Percentiles rank a stretch among this genome's conserved stretches.
These are phyloP conservation scores for Entomortierella lignicola DNA, from an alignment of 192 early-diverging fungal species.

Conservation along the genomic window DNA sequence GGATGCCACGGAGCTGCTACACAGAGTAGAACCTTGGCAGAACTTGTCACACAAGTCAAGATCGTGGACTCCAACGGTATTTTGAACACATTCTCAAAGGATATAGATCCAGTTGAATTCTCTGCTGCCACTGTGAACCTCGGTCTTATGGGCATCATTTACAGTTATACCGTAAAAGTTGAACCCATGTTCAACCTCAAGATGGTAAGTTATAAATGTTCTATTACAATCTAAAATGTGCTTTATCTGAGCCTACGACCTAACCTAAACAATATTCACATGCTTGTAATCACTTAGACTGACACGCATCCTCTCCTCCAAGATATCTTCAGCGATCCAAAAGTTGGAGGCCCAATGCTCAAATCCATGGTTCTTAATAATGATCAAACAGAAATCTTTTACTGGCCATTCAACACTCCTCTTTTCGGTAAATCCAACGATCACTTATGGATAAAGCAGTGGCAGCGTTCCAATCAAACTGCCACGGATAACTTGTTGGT, in stretches of 20 bases:
- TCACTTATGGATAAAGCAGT: conserved; percentile 54
- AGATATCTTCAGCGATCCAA: conserved; percentile 5
- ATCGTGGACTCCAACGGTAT: conserved; percentile 37
- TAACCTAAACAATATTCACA: background rate
- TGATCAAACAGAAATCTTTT: conserved; percentile 50
- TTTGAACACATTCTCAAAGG: conserved; percentile 32
- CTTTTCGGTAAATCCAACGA: conserved; percentile 14
- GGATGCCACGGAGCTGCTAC: conserved; percentile 52
- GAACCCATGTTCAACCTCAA: conserved; percentile 55
- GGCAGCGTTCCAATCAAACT: conserved; percentile 22
- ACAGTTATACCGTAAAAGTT: conserved; percentile 38
- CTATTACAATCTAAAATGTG: no score
- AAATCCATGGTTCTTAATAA: conserved; percentile 30
- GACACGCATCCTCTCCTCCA: conserved; percentile 24
- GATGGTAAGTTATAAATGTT: conserved; percentile 48
- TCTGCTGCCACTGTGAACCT: conserved; percentile 41
- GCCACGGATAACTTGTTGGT: background rate
- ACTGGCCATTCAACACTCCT: conserved; percentile 51
- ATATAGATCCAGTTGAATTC: conserved; percentile 32
- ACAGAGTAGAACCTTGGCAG: conserved; percentile 27
- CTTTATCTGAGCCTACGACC: no score
- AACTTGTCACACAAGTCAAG: conserved; percentile 41
- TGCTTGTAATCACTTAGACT: background rate
- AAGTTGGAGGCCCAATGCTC: conserved; percentile 19
- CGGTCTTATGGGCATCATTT: conserved; percentile 53